Base-by-base conservation (phyloP, 2,329 filamentous ascomycete genomes). In the Emydomyces testavorans region DNA sequence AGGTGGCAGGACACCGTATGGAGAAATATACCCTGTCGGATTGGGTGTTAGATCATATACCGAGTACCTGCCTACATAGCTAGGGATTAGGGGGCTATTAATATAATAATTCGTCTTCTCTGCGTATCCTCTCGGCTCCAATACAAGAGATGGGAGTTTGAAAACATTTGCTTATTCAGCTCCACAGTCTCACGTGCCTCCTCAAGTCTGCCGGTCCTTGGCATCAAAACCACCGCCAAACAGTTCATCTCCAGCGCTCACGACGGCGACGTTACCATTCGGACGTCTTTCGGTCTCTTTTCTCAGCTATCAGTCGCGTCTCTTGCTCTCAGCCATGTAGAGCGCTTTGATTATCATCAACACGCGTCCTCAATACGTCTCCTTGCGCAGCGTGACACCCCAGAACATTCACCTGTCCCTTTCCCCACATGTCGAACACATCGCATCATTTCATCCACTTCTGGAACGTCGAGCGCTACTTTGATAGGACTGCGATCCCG, bases 121-220 rank as follows among this genome's bases (percentile, higher is more conserved):
- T n/a, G n/a, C n/a, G n/a, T n/a, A n/a, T n/a, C n/a, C n/a, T n/a
- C n/a, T n/a, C n/a, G n/a, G n/a, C n/a, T 32, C 1, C 3, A 16
- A 2, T 10, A 28, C 21, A 18, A 6, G 2, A 20, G 10, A 29
- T 29, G 16, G 6, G 6, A 13, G n/a, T 13, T 4, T 6, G 4
- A 20, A n/a, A 29, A 16, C 15, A 1, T 21, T 6, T 21, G 45
- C 45, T 47, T 39, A 47, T 16, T 47, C 24, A 47, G 45, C 45
- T 60, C 36, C 2, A 6, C 2, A 18, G 29, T 36, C 36, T 49
- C 62, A 65, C 52, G 54, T 65, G 62, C 57, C 48, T 43, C 28
- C 26, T 54, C 57, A 56, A 61, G 43, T 36, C 51, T 51, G n/a
- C n/a, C 49, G 49, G 48, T 45, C n/a, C 50, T 65, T 65, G 63